Base-by-base conservation (phyloP, 495 filamentous ascomycete species). In the Xylaria scruposa region DNA sequence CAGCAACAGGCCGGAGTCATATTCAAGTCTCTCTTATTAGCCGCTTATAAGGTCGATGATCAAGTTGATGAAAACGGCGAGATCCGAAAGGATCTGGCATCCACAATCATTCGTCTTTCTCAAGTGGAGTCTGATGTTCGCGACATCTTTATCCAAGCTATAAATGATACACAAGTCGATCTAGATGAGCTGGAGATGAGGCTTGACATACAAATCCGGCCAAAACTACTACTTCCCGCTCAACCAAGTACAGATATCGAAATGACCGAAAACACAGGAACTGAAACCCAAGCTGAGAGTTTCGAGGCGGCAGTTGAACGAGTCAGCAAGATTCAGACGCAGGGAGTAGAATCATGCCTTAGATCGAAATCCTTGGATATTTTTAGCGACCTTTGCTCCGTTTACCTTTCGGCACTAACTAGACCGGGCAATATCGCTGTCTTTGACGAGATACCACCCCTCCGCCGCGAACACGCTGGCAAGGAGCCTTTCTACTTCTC, bases 151-250 rank as follows among this genome's bases (percentile, higher is more conserved):
- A 85, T 86, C 61, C 84, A 84, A 54, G 81, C 88, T 12, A 81
- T 95, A 67, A 81, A 86, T 12, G 89, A 90, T 44, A 86, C 88
- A 1, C 84, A 90, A 10, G 80, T 93, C 62, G 89, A 94, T 70
- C 83, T 94, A 38, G 86, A 90, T 67, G 86, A 88, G 47, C 82
- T 95, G 12, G 92, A 95, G 76, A 82, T 91, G 76, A 91, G 86
- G 70, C 83, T 97, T 17, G 90, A 92, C 38, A 90, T 89, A 12
- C 81, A 89, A 21, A 87, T 94, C 56, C 88, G 81, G 72, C 88
- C 77, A 63, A 83, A 63, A 70, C 77, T 77, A 71, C 78, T 77
- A 66, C 75, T 74, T 13, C 73, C 80, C 40, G 77, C 75, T 38
- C 56, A 75, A 10, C 72, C 80, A 9, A 74, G 82, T 36, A 85